Conservation (phyloP, 1,284 basidiomycete species). For the Ganoderma lingzhi region DNA sequence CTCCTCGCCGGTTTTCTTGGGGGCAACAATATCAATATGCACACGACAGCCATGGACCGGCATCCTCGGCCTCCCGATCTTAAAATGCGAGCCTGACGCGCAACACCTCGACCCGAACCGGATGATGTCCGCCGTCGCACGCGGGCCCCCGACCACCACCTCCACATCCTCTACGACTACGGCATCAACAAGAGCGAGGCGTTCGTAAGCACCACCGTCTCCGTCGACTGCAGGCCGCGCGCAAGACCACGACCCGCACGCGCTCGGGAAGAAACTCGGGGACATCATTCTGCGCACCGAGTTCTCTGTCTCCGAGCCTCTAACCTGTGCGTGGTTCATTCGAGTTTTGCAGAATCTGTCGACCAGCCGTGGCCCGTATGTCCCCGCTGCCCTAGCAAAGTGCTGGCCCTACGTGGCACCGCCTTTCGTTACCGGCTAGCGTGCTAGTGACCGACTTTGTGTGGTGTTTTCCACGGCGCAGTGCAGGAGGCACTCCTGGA, state of each 20-base stretch:
- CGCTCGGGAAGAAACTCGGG: slow-evolving; percentile 56
- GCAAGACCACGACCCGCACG: slow-evolving; percentile 54
- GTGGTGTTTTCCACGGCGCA: too few relatives aligned
- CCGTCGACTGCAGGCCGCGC: slow-evolving; percentile 48
- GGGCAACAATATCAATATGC: slow-evolving; percentile 48
- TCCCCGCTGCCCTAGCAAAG: too few relatives aligned
- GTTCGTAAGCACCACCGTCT: slow-evolving; percentile 46
- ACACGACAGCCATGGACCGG: slow-evolving; percentile 53
- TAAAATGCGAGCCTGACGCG: slow-evolving; percentile 51
- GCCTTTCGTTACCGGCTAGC: too few relatives aligned
- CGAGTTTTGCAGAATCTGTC: too few relatives aligned
- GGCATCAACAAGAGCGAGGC: slow-evolving; percentile 53
- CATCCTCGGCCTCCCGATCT: slow-evolving; percentile 54
- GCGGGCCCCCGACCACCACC: slow-evolving; percentile 55
- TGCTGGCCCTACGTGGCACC: too few relatives aligned
- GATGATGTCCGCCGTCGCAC: slow-evolving; percentile 45
- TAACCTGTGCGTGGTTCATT: too few relatives aligned
- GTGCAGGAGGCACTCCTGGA: too few relatives aligned
- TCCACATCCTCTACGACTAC: slow-evolving; percentile 54
- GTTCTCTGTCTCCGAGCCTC: slow-evolving; percentile 55
- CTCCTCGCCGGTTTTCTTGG: slow-evolving; percentile 56
- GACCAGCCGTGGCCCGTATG: too few relatives aligned
- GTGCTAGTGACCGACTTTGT: too few relatives aligned
- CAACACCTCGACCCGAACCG: slow-evolving; percentile 50
- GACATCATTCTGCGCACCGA: slow-evolving; percentile 59